Evolutionary conservation across 2,329 filamentous ascomycete genomes (phyloP).

Genomic region (Thelonectria rubi): DNA sequence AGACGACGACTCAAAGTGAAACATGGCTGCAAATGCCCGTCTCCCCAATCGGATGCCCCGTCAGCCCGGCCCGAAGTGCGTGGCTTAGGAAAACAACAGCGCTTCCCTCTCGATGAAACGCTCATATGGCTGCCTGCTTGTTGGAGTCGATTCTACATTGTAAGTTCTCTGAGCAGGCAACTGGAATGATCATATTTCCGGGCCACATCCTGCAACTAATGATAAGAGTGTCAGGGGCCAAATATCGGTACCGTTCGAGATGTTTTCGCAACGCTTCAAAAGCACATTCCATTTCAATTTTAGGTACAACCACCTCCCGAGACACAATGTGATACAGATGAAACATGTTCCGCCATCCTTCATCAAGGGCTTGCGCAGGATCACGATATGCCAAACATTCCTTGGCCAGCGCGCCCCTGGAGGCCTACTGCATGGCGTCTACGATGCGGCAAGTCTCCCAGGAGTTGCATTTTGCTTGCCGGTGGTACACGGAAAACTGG

Average conservation of each 20-base stretch:
- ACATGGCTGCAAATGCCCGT: background rate
- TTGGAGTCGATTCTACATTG: background rate
- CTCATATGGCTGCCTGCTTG: background rate
- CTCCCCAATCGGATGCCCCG: slow-evolving; percentile 9
- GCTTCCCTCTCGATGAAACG: background rate
- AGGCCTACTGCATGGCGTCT: background rate
- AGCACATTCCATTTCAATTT: background rate
- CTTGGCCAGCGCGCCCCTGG: background rate
- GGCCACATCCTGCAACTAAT: too few relatives aligned
- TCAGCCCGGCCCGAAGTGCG: background rate
- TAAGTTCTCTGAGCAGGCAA: too few relatives aligned
- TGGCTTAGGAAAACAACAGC: slow-evolving; percentile 4
- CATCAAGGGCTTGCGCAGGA: background rate
- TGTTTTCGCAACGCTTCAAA: background rate
- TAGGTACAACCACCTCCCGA: background rate
- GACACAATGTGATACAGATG: background rate
- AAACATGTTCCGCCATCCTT: background rate
- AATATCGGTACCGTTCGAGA: too few relatives aligned
- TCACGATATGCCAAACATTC: background rate
- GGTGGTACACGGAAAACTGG: background rate
- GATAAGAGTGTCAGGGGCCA: too few relatives aligned
- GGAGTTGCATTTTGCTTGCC: background rate
- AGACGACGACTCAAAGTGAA: slow-evolving; percentile 5
- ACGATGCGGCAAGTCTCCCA: background rate
- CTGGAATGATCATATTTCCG: too few relatives aligned